Base-by-base conservation (phyloP, 441 rosid genomes). In the Capsella rubella region DNA sequence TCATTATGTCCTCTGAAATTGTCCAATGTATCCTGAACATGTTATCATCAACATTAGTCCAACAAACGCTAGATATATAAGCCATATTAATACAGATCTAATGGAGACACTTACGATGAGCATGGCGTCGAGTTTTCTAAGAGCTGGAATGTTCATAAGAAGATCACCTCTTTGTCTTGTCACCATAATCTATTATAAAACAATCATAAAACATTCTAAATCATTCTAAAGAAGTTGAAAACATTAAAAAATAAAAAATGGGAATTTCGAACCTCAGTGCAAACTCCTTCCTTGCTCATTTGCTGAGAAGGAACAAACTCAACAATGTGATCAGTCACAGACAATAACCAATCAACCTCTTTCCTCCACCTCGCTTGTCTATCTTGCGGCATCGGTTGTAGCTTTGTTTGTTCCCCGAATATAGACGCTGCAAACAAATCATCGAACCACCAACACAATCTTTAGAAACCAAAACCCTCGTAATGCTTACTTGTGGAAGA, bases 291-390 rank as follows among this genome's bases (percentile, higher is more conserved):
- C 64, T 32, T 84, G 65, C 76, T 73, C 68, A 16, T 85, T 83
- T 86, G 90, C n/a, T 72, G 76, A 16, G 89, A 86, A 62, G 93
- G 93, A 74, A 82, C 81, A 64, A 89, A 85, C 67, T 89, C 90
- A 3, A 89, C 88, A 27, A 89, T 85, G 67, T 82, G 82, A 72
- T 87, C 89, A 0, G 86, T 89, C 15, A 89, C 93, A 72, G 85
- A 85, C 63, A 88, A 78, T 61, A 88, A 83, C 90, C 89, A 88
- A 6, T 79, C 89, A n/a, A 88, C 79, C 73, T 88, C 90, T 72
- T 83, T 78, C 49, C 64, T 84, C 93, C 93, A 88, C 72, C 84
- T 80, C 3, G 75, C 71, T 79, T 84, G 87, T 77, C 82, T 84
- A 75, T 79, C 84, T 18, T 74, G 79, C 4, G 89, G 75, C 80